A percentile compares a stretch with the other conserved stretches of the same genome.
These are phyloP conservation scores for Golovinomyces cichoracearum DNA, from an alignment of 2,329 filamentous ascomycete species.

Conservation along the genomic window DNA sequence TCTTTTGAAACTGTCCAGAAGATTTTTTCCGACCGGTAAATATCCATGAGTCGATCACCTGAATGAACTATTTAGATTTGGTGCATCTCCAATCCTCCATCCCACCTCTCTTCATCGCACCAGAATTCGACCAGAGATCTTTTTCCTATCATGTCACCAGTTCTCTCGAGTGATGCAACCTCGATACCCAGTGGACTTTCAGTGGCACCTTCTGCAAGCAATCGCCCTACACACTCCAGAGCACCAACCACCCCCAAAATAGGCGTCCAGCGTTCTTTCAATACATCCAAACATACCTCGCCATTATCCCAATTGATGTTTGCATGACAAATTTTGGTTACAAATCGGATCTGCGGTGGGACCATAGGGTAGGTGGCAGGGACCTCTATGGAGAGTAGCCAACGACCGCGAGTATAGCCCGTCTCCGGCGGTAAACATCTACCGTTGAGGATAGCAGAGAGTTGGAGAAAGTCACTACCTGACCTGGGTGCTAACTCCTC, in stretches of 20 bases:
- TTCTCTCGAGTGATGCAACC: conserved; percentile 33
- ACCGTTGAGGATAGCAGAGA: conserved; percentile 39
- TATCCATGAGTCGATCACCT: too few relatives aligned
- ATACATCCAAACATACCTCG: conserved; percentile 79
- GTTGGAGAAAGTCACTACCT: conserved; percentile 79
- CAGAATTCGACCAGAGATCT: conserved; percentile 47
- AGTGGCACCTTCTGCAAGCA: conserved; percentile 40
- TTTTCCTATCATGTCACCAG: conserved; percentile 24
- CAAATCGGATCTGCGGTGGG: conserved; percentile 55
- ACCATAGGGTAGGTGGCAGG: conserved; percentile 53
- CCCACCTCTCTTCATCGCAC: conserved; percentile 28
- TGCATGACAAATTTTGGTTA: conserved; percentile 64
- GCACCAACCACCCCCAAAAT: conserved; percentile 58
- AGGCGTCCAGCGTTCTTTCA: conserved; percentile 58
- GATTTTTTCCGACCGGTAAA: too few relatives aligned
- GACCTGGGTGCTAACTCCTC: conserved; percentile 38
- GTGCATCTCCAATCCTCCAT: conserved; percentile 16
- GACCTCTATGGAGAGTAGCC: conserved; percentile 55
- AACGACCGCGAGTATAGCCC: conserved; percentile 33
- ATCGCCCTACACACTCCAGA: conserved; percentile 43
- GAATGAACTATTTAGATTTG: too few relatives aligned
- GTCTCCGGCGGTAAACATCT: conserved; percentile 5
- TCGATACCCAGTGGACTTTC: conserved; percentile 61
- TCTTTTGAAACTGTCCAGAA: too few relatives aligned
- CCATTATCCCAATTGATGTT: conserved; percentile 53